Conservation (phyloP, 805 yeast species). For the Spathaspora arborariae region DNA sequence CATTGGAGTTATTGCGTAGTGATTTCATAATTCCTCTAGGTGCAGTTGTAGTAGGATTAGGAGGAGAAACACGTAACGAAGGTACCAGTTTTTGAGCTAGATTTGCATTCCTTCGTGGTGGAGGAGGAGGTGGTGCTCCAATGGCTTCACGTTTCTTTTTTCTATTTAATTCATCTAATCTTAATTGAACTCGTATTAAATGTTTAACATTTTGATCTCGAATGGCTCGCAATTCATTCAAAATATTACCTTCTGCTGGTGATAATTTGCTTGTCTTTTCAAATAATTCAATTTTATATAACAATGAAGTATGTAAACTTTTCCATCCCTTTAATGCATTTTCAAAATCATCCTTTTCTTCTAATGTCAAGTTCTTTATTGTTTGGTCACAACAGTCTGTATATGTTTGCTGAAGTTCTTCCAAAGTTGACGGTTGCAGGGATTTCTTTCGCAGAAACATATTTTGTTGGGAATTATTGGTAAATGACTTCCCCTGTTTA, state of each 20-base stretch:
- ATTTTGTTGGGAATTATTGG: not conserved
- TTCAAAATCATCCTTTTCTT: conserved; percentile 48
- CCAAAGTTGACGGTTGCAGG: conserved; percentile 46
- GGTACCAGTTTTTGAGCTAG: conserved; percentile 20
- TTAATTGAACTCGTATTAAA: conserved; percentile 36
- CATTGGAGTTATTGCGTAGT: conserved; percentile 20
- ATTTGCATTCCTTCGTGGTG: conserved; percentile 3
- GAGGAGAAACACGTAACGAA: conserved; percentile 17
- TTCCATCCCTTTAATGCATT: conserved; percentile 74
- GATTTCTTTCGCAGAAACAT: conserved; percentile 46
- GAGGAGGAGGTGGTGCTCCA: conserved; percentile 11
- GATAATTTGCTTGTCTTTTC: conserved; percentile 34
- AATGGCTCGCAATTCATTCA: conserved; percentile 32
- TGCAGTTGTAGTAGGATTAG: conserved; percentile 1
- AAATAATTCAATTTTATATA: conserved; percentile 53
- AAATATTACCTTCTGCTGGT: conserved; percentile 21
- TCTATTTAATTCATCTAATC: conserved; percentile 34
- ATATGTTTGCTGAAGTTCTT: conserved; percentile 57
- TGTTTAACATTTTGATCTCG: conserved; percentile 43
- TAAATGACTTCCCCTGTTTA: not conserved
- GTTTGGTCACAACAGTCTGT: conserved; percentile 59
- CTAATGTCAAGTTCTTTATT: conserved; percentile 52
- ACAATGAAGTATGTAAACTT: conserved; percentile 57
- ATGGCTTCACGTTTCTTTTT: conserved; percentile 13
- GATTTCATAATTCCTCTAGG: conserved; percentile 30